Evolutionary conservation across 129 eudicot species (phyloP).

Genomic region (Lactuca saligna): DNA sequence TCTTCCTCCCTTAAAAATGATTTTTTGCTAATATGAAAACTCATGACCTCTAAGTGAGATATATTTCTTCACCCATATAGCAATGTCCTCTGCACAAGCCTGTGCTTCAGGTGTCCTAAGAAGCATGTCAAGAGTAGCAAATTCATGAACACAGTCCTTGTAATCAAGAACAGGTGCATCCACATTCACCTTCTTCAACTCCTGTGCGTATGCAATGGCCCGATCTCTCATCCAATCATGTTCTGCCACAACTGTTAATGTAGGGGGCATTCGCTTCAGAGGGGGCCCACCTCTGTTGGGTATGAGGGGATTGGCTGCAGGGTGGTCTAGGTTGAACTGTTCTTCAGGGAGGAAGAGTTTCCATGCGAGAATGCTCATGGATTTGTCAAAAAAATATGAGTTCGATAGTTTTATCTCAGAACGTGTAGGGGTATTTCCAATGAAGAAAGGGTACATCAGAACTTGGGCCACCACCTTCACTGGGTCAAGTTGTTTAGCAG

Average conservation of each 20-base stretch:
- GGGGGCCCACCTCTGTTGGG: slow-evolving; percentile 70
- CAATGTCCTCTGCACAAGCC: slow-evolving; percentile 88
- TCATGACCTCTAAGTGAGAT: slow-evolving; percentile 91
- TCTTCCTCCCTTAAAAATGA: neutral
- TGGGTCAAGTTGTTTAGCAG: slow-evolving; percentile 75
- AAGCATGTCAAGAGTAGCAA: slow-evolving; percentile 95
- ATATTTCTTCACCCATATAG: slow-evolving; percentile 94
- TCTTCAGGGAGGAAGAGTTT: slow-evolving; percentile 77
- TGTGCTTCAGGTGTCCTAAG: slow-evolving; percentile 89
- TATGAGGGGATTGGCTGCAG: slow-evolving; percentile 81
- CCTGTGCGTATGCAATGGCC: slow-evolving; percentile 91
- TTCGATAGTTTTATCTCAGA: slow-evolving; percentile 87
- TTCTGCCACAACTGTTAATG: slow-evolving; percentile 79
- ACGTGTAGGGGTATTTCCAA: slow-evolving; percentile 81
- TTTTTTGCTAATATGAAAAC: slow-evolving; percentile 65
- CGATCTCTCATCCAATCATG: slow-evolving; percentile 99
- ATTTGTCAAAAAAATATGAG: slow-evolving; percentile 85
- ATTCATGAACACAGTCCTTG: slow-evolving; percentile 95
- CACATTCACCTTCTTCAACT: slow-evolving; percentile 77
- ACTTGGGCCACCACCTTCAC: slow-evolving; percentile 90
- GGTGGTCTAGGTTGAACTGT: slow-evolving; percentile 87
- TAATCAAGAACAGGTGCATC: slow-evolving; percentile 94
- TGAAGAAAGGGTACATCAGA: slow-evolving; percentile 91
- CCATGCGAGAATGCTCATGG: slow-evolving; percentile 89
- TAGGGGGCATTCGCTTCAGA: slow-evolving; percentile 85